phyloP scores from a whole-genome alignment of 2,329 filamentous ascomycete genomes.

The Trichoderma sp. region DNA sequence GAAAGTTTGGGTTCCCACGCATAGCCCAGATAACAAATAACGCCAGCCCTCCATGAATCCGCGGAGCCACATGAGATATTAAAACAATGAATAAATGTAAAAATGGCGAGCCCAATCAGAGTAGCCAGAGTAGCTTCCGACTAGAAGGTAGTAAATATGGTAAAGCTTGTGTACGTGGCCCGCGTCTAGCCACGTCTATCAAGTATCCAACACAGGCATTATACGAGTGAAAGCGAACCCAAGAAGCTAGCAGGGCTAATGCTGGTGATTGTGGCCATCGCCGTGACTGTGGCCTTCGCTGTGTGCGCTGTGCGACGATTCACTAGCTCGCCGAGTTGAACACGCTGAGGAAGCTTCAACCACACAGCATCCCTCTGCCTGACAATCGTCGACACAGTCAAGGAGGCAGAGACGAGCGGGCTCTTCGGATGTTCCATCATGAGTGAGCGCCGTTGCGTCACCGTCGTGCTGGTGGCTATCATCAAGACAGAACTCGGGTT shows the following conservation, averaged over 20 bases:
- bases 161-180: neutral
- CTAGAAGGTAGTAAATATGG: neutral
- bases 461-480: constrained; percentile 42
- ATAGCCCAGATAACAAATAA: neutral
- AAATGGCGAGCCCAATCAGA: neutral
- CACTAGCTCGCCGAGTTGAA: constrained; percentile 37
- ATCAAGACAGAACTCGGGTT: constrained; percentile 78
- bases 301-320: constrained; percentile 31
- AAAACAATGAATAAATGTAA: neutral
- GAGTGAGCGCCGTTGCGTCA: constrained; percentile 35
- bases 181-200: neutral
- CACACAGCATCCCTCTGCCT: constrained; percentile 34
- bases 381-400: constrained; percentile 43
- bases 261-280: constrained; percentile 4
- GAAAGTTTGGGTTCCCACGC: neutral
- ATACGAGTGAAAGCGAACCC: neutral
- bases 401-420: constrained; percentile 46
- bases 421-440: constrained; percentile 37
- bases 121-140: neutral
- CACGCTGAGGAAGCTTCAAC: constrained; percentile 35
- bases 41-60: neutral
- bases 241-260: neutral
- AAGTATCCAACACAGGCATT: neutral
- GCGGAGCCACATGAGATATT: neutral
- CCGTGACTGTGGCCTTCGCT: neutral